phyloP scores from a whole-genome alignment of 2,329 filamentous ascomycete genomes.

The Bipolaris oryzae region DNA sequence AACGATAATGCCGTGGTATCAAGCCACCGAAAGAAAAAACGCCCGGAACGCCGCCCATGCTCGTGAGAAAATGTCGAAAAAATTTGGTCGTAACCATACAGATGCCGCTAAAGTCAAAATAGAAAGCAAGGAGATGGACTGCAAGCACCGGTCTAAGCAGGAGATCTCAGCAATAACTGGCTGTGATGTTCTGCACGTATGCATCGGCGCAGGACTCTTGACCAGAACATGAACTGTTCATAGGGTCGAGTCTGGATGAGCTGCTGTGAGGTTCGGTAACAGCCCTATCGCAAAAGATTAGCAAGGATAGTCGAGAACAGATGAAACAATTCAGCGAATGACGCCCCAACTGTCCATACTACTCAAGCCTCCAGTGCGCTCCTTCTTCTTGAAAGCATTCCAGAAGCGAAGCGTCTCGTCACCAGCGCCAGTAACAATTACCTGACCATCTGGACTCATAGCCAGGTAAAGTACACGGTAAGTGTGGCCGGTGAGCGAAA shows the following conservation, averaged over 20 bases:
- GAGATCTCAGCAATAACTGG: not conserved
- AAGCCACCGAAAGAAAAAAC: slow-evolving; percentile 7
- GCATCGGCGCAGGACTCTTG: not conserved
- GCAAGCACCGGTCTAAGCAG: not conserved
- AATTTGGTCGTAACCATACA: slow-evolving; percentile 11
- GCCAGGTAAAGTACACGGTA: slow-evolving; percentile 95
- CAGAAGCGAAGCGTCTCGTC: slow-evolving; percentile 97
- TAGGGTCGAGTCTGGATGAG: not conserved
- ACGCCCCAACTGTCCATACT: slow-evolving; percentile 78
- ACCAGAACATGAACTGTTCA: not conserved
- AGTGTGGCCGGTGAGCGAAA: slow-evolving; percentile 92
- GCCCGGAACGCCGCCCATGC: slow-evolving; percentile 10
- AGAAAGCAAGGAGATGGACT: slow-evolving; percentile 7
- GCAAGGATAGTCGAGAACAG: slow-evolving; percentile 4
- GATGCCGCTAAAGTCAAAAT: slow-evolving; percentile 7
- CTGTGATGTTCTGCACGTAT: slow-evolving; percentile 11
- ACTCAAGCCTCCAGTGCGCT: slow-evolving; percentile 65
- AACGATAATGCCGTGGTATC: slow-evolving; percentile 13
- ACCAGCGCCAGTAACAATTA: slow-evolving; percentile 92
- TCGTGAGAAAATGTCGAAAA: slow-evolving; percentile 6
- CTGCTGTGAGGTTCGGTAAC: not conserved
- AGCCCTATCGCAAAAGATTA: slow-evolving; percentile 11
- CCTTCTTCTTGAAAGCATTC: slow-evolving; percentile 89
- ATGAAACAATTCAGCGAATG: slow-evolving; percentile 62
- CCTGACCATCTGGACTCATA: slow-evolving; percentile 94